phyloP scores from a whole-genome alignment of 192 early-diverging fungal species.

The Mortierella hygrophila region DNA sequence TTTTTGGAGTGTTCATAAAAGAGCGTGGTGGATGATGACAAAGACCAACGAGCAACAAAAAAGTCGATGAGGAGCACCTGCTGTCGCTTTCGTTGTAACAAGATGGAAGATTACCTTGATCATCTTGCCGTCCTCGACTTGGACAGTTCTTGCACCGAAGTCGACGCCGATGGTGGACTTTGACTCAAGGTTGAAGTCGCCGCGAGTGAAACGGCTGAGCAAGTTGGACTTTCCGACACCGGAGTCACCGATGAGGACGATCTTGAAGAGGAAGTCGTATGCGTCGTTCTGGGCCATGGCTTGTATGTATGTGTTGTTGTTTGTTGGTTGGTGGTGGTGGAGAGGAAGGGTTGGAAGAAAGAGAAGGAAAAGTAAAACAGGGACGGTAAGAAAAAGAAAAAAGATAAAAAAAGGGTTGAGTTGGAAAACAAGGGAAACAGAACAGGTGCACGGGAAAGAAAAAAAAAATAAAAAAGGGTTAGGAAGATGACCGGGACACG shows the following conservation, averaged over 20 bases:
- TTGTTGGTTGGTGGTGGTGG: background rate
- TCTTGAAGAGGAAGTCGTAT: slow-evolving; percentile 80
- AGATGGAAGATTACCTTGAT: slow-evolving; percentile 86
- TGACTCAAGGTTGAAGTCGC: slow-evolving; percentile 59
- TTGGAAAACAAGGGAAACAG: background rate
- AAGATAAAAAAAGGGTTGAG: too few relatives aligned
- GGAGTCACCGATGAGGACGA: slow-evolving; percentile 80
- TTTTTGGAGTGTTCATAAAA: background rate
- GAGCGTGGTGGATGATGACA: background rate
- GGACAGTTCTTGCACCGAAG: slow-evolving; percentile 54
- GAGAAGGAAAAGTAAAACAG: background rate
- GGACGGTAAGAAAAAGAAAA: slow-evolving; percentile 2
- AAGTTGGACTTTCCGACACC: slow-evolving; percentile 90
- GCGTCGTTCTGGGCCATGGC: slow-evolving; percentile 71
- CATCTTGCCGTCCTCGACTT: slow-evolving; percentile 85
- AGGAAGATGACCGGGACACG: slow-evolving; percentile 6
- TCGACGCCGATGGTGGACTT: slow-evolving; percentile 62
- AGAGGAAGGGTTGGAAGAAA: background rate
- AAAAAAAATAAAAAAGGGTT: background rate
- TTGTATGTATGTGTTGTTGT: background rate
- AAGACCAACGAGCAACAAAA: background rate
- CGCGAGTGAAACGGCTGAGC: slow-evolving; percentile 78
- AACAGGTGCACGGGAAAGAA: too few relatives aligned
- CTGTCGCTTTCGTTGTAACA: slow-evolving; percentile 54
- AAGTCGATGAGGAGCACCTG: background rate